Evolutionary conservation across 83 land plant genomes (phyloP).

Genomic region (Thuja plicata): DNA sequence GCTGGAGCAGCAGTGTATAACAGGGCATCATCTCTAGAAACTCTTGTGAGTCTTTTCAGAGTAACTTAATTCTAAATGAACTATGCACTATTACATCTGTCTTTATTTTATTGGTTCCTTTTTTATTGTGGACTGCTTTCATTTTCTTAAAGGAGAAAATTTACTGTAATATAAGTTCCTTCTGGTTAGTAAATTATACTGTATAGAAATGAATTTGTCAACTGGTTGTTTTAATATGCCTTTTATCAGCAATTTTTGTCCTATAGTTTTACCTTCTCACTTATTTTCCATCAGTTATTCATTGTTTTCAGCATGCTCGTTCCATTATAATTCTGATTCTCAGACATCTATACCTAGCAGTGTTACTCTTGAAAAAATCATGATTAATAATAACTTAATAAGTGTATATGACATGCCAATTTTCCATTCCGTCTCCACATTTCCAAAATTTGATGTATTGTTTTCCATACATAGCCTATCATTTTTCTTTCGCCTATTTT

Average conservation of each 20-base stretch:
- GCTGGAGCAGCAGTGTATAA: slow-evolving; percentile 82
- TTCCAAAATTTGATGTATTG: no score
- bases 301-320: background rate
- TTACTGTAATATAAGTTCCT: no score
- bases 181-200: background rate
- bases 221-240: background rate
- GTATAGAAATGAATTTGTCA: background rate
- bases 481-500: no score
- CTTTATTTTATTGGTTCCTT: background rate
- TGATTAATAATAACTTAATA: no score
- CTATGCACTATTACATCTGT: background rate
- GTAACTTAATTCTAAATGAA: background rate
- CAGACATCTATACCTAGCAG: background rate
- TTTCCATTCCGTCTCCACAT: no score
- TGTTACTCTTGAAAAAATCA: no score
- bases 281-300: background rate
- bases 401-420: no score
- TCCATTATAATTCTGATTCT: slow-evolving; percentile 1
- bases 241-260: background rate
- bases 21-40: slow-evolving; percentile 81
- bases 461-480: no score
- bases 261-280: background rate
- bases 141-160: background rate
- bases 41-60: slow-evolving; percentile 46
- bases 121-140: background rate